Conservation (phyloP, 1,284 basidiomycete species). For the Earliella scabrosa region DNA sequence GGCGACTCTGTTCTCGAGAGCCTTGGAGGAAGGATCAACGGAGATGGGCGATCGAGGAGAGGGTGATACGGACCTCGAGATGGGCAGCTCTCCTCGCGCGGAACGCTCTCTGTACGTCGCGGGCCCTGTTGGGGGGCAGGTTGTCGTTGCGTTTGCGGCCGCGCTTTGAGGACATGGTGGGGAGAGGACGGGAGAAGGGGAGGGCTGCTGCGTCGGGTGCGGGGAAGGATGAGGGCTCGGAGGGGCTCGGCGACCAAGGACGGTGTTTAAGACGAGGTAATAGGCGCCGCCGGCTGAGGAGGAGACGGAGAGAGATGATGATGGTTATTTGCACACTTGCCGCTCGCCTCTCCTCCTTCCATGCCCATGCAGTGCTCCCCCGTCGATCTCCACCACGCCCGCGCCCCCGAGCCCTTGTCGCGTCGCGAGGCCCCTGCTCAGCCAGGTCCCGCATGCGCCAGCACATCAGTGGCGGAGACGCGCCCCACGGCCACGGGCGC, state of each 20-base stretch:
- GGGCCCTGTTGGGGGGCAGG: slow-evolving; percentile 88
- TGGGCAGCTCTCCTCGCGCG: slow-evolving; percentile 89
- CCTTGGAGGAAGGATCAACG: slow-evolving; percentile 47
- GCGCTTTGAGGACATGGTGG: slow-evolving; percentile 78
- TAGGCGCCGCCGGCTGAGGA: slow-evolving; percentile 24
- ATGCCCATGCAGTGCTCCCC: slow-evolving; percentile 21
- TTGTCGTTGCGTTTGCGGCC: slow-evolving; percentile 92
- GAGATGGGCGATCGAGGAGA: slow-evolving; percentile 18
- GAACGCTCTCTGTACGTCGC: slow-evolving; percentile 93
- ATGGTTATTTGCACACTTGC: slow-evolving; percentile 19
- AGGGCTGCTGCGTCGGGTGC: slow-evolving; percentile 15
- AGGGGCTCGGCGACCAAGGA: slow-evolving; percentile 30
- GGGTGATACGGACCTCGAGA: slow-evolving; percentile 62
- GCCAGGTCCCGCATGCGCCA: background rate
- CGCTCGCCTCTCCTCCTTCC: slow-evolving; percentile 18
- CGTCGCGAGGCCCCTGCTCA: no score
- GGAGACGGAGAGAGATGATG: background rate
- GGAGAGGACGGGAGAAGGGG: slow-evolving; percentile 24
- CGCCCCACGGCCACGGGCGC: background rate
- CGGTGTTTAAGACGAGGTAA: slow-evolving; percentile 27
- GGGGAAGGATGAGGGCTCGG: slow-evolving; percentile 24
- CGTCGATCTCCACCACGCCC: no score
- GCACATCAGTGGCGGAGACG: background rate
- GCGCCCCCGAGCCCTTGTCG: no score
- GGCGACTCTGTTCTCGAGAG: slow-evolving; percentile 81